Evolutionary conservation across 2,329 filamentous ascomycete species (phyloP).

Genomic region (Alternaria triticimaculans): DNA sequence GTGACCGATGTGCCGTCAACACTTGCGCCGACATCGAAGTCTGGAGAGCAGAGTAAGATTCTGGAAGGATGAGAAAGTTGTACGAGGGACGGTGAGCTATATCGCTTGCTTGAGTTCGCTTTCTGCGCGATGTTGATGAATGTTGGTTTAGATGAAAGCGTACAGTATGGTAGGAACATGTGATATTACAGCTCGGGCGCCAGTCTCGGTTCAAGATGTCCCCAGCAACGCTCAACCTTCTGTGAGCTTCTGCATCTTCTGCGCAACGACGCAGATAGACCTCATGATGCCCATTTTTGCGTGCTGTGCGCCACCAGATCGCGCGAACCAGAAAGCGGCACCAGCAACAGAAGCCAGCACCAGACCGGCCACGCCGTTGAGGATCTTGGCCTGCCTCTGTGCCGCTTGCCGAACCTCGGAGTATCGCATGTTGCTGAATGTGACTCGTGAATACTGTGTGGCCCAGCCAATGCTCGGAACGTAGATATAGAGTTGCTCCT

Average conservation of each 20-base stretch:
- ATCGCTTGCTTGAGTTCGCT: too few relatives aligned
- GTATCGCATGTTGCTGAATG: slow-evolving; percentile 92
- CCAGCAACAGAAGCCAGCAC: slow-evolving; percentile 22
- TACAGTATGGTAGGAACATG: not conserved
- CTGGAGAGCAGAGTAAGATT: too few relatives aligned
- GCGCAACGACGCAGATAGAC: slow-evolving; percentile 35
- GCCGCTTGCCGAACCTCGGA: slow-evolving; percentile 77
- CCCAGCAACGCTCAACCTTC: slow-evolving; percentile 3
- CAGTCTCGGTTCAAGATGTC: not conserved
- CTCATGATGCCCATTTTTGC: slow-evolving; percentile 37
- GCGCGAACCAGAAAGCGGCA: slow-evolving; percentile 30
- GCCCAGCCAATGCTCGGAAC: slow-evolving; percentile 82
- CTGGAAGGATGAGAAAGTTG: too few relatives aligned
- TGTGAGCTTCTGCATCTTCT: slow-evolving; percentile 22
- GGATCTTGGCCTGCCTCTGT: slow-evolving; percentile 51
- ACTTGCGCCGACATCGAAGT: too few relatives aligned
- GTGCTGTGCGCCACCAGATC: slow-evolving; percentile 27
- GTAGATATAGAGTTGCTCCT: slow-evolving; percentile 80
- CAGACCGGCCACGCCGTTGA: slow-evolving; percentile 39
- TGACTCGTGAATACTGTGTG: slow-evolving; percentile 91
- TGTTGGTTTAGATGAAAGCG: too few relatives aligned
- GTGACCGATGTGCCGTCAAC: too few relatives aligned
- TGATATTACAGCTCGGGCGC: not conserved
- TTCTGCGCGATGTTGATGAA: too few relatives aligned
- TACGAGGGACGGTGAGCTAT: too few relatives aligned